Evolutionary conservation across 1,284 basidiomycete genomes (phyloP).

Genomic region (Ceratobasidium papillatum): DNA sequence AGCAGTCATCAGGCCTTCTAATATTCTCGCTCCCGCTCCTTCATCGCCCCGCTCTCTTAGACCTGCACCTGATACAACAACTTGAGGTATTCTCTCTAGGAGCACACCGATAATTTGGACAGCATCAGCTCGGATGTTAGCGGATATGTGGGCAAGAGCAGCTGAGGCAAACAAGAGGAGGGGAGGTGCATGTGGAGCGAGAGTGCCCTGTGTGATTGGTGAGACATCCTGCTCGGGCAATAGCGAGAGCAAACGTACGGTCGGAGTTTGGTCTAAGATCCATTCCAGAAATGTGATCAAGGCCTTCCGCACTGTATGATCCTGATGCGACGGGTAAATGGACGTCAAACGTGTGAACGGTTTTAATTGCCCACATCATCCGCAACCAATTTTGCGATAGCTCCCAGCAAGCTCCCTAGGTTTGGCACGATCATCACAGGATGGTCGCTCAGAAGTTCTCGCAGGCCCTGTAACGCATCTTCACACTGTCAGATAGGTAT

Average conservation of each 20-base stretch:
- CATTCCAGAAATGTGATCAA: conserved; percentile 63
- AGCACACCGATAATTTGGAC: conserved; percentile 83
- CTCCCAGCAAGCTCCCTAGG: conserved; percentile 71
- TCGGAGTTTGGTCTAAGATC: conserved; percentile 73
- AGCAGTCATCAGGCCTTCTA: conserved; percentile 29
- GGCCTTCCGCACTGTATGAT: conserved; percentile 56
- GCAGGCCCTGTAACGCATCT: conserved; percentile 86
- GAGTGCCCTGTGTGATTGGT: conserved; percentile 60
- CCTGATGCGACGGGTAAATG: conserved; percentile 54
- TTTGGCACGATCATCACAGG: conserved; percentile 65
- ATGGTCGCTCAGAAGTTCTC: conserved; percentile 79
- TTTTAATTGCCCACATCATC: conserved; percentile 71
- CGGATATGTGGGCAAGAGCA: conserved; percentile 94
- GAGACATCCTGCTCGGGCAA: background rate
- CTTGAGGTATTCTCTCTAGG: conserved; percentile 73
- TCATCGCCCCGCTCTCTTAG: conserved; percentile 46
- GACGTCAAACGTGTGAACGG: background rate
- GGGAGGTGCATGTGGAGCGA: conserved; percentile 74
- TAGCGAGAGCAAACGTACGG: conserved; percentile 55
- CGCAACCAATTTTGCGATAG: conserved; percentile 74
- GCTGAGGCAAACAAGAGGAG: conserved; percentile 88
- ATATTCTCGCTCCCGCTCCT: conserved; percentile 33
- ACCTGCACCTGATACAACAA: conserved; percentile 58
- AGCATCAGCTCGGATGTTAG: conserved; percentile 91
- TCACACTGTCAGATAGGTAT: conserved; percentile 15